Conservation (phyloP, 1,284 basidiomycete species). For the Rhizoctonia solani region DNA sequence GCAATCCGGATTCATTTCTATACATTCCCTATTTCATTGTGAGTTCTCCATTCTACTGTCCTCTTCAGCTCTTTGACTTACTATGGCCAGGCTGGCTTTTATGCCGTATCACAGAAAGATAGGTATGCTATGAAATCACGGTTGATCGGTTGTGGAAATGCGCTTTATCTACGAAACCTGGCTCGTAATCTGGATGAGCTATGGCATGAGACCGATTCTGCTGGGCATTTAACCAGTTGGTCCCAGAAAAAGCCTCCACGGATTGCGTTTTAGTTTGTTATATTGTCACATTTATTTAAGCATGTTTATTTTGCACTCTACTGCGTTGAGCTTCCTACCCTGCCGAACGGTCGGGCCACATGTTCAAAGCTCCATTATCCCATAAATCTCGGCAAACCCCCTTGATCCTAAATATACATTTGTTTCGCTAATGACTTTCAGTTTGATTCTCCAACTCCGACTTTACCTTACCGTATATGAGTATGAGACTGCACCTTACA, state of each 20-base stretch:
- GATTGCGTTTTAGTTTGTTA: neutral
- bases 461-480: no score
- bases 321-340: no score
- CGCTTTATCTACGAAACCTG: neutral
- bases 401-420: no score
- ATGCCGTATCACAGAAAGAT: neutral
- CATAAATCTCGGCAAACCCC: no score
- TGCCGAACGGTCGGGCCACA: no score
- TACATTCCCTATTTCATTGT: slow-evolving; percentile 23
- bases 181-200: neutral
- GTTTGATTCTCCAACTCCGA: no score
- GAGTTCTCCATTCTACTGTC: neutral
- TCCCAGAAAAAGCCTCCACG: neutral
- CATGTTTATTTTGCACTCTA: neutral
- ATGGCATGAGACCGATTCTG: slow-evolving; percentile 14
- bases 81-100: neutral
- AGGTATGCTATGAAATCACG: neutral
- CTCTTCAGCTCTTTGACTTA: neutral
- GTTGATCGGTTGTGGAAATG: neutral
- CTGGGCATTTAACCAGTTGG: slow-evolving; percentile 14
- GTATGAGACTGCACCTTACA: no score
- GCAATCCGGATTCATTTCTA: slow-evolving; percentile 17
- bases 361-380: no score
- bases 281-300: neutral
- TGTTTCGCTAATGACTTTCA: no score